Evolutionary conservation across 2,329 filamentous ascomycete species (phyloP), one percentile per base, ranked within the genome.

Genomic region (Talaromyces funiculosus): DNA sequence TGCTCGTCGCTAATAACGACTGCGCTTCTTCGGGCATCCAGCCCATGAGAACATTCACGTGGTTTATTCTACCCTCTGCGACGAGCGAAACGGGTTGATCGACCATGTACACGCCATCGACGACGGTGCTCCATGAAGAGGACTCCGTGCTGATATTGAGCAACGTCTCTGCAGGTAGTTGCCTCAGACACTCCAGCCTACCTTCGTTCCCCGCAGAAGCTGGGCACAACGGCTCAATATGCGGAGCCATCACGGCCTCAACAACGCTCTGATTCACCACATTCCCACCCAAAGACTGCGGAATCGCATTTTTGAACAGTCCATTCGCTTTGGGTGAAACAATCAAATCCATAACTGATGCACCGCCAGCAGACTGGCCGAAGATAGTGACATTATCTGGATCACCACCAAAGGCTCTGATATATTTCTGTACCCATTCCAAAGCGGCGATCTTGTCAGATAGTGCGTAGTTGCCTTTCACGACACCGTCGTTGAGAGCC

Each of bases 321-420:
- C 60, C 62, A n/a, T 56, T 55, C n/a, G 58, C 56, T 10, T 56
- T 57, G 16, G 54, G 59, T 20, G 57, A 60, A 22, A 35, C 31
- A 3, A 62, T 40, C 37, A 59, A 29, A 51, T 55, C 26, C 43
- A 62, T 62, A 18, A 62, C 57, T 18, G 61, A 62, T 2, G 57
- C 61, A 18, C 71, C 81, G 38, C 82, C 82, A 31, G 82, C 81
- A 42, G 77, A 81, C 65, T 82, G 73, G 3, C 81, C 81, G 31
- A 82, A 74, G 5, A 82, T 73, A 1, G 81, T 84, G 43, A 84
- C 76, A 12, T 75, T 73, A 3, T 74, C 69, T 3, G 75, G 68
- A 60, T 78, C 72, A 20, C 76, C 76, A 14, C 76, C 75, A 64
- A 78, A 78, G 2, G 66, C 69, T 16, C 65, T 66, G 47, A 78